Conservation (phyloP, 768 basidiomycete genomes). For the Lentinula aciculospora region DNA sequence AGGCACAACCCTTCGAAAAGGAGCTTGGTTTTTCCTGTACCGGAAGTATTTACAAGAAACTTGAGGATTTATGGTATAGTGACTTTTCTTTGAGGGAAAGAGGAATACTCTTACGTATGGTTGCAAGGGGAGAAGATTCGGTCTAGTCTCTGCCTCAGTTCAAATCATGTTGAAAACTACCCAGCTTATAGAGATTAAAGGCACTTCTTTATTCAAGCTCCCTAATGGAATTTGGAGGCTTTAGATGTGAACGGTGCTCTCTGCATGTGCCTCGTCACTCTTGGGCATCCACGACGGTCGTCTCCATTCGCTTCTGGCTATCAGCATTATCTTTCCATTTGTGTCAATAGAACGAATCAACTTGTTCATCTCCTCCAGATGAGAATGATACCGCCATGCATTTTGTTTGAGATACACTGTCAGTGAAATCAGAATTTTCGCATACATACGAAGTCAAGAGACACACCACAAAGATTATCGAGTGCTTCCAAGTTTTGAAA, state of each 20-base stretch:
- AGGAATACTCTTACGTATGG: not conserved
- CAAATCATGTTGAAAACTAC: not conserved
- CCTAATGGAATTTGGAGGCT: not conserved
- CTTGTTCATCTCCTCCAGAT: not conserved
- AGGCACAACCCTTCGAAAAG: slow-evolving; percentile 1
- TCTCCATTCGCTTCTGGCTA: not conserved
- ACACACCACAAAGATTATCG: not conserved
- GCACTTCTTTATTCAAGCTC: not conserved
- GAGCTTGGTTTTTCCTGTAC: slow-evolving; percentile 1
- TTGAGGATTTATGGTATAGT: not conserved
- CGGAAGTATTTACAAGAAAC: not conserved
- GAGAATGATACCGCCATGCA: not conserved
- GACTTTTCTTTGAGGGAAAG: too few relatives aligned
- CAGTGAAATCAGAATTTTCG: not conserved
- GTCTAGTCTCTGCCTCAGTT: not conserved
- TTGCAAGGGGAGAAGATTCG: not conserved
- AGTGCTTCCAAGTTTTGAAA: not conserved
- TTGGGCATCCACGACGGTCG: not conserved
- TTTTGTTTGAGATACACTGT: not conserved
- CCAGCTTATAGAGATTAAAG: not conserved
- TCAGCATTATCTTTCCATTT: not conserved
- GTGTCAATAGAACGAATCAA: not conserved
- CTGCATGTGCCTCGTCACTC: not conserved
- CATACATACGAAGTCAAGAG: not conserved
- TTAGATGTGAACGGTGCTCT: not conserved